These are phyloP conservation scores for Kuraishia ogatae DNA, from an alignment of 805 yeast species.

Conservation along the genomic window DNA sequence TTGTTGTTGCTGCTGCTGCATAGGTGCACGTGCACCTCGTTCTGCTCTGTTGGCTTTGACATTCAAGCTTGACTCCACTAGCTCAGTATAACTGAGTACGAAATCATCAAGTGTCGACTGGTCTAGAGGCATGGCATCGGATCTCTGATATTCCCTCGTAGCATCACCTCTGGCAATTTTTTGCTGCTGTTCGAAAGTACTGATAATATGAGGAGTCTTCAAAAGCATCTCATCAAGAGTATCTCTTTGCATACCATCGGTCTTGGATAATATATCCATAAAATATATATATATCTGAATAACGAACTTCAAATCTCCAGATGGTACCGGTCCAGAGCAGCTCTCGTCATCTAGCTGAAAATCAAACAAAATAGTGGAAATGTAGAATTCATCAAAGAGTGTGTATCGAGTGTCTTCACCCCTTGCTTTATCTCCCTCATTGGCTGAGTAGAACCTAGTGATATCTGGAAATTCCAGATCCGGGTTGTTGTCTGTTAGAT, in stretches of 20 bases:
- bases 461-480: background rate
- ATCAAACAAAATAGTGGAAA: background rate
- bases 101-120: background rate
- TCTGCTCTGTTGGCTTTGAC: background rate
- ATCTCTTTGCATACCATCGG: background rate
- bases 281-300: background rate
- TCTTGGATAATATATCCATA: background rate
- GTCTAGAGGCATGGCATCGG: background rate
- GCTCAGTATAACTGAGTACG: background rate
- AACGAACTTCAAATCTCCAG: background rate
- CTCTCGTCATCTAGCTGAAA: background rate
- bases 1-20: constrained; percentile 1
- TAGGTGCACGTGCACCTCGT: background rate
- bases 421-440: background rate
- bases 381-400: background rate
- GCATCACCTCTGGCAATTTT: background rate
- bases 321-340: background rate
- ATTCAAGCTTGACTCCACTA: background rate
- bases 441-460: background rate
- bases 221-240: background rate
- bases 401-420: background rate
- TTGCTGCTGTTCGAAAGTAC: background rate
- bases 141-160: background rate
- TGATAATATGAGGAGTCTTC: background rate
- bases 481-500: background rate